Evolutionary conservation across 2,329 filamentous ascomycete genomes (phyloP).

Genomic region (Penicillium sp.): DNA sequence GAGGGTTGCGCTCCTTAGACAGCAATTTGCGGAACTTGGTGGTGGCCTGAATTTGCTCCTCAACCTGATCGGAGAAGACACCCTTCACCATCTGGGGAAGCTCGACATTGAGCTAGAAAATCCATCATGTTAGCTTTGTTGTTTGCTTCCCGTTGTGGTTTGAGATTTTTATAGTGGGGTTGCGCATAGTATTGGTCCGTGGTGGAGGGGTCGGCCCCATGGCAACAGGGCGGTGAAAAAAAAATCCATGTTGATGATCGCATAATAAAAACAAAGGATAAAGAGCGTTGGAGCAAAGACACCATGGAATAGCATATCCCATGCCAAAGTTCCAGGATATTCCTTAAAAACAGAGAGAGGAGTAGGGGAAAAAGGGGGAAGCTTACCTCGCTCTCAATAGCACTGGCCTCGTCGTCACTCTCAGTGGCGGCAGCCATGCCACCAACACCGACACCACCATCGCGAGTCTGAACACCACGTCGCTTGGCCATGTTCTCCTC

Average conservation of each 20-base stretch:
- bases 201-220: conserved; percentile 28
- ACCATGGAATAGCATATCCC: background rate
- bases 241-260: conserved; percentile 30
- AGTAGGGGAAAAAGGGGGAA: conserved; percentile 13
- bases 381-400: conserved; percentile 93
- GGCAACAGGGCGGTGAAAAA: conserved; percentile 40
- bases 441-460: conserved; percentile 58
- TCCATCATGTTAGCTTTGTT: conserved; percentile 25
- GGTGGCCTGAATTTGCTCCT: conserved; percentile 93
- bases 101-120: conserved; percentile 83
- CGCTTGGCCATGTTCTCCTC: conserved; percentile 99
- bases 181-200: conserved; percentile 20
- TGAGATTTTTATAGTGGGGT: conserved; percentile 2
- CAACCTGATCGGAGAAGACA: conserved; percentile 98
- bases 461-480: conserved; percentile 84
- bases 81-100: conserved; percentile 97
- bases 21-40: conserved; percentile 98
- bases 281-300: background rate
- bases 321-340: background rate
- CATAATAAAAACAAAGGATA: conserved; percentile 31
- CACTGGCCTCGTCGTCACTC: conserved; percentile 94
- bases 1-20: conserved; percentile 97
- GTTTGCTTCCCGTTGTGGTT: conserved; percentile 15
- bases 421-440: conserved; percentile 84
- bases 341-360: background rate